Conservation (phyloP, 2,329 filamentous ascomycete species). For the Verticillium tricorpus region DNA sequence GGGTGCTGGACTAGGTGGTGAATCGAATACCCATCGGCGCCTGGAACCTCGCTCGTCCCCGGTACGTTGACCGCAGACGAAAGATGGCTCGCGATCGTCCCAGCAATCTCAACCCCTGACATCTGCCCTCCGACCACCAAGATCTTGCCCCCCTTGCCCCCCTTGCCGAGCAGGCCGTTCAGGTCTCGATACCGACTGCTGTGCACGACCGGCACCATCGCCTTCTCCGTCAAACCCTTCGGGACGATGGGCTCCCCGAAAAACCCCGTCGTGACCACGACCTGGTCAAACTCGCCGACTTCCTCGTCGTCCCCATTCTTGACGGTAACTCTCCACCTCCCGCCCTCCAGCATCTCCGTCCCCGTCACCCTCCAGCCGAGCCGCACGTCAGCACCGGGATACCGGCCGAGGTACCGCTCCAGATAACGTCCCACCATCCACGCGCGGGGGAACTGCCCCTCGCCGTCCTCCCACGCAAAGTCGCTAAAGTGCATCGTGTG, state of each 20-base stretch:
- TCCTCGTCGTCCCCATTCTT: slow-evolving; percentile 31
- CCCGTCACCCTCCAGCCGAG: slow-evolving; percentile 43
- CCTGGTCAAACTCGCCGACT: slow-evolving; percentile 59
- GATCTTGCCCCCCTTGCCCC: slow-evolving; percentile 52
- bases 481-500: slow-evolving; percentile 73
- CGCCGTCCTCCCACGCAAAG: slow-evolving; percentile 59
- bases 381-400: slow-evolving; percentile 42
- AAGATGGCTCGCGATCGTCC: slow-evolving; percentile 65
- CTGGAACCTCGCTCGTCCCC: slow-evolving; percentile 28
- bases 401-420: slow-evolving; percentile 56
- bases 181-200: slow-evolving; percentile 63
- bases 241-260: slow-evolving; percentile 61
- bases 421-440: slow-evolving; percentile 75
- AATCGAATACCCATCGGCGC: slow-evolving; percentile 50
- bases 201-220: slow-evolving; percentile 53
- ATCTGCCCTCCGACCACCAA: slow-evolving; percentile 77
- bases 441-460: slow-evolving; percentile 67
- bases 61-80: slow-evolving; percentile 59
- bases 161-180: slow-evolving; percentile 36
- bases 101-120: slow-evolving; percentile 75
- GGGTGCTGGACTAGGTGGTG: slow-evolving; percentile 67
- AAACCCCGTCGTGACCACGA: slow-evolving; percentile 72
- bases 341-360: slow-evolving; percentile 26
- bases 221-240: slow-evolving; percentile 1
- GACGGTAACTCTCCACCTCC: slow-evolving; percentile 36